Evolutionary conservation across 306 rosid genomes (phyloP).

Genomic region (Ormosia semicastrata): DNA sequence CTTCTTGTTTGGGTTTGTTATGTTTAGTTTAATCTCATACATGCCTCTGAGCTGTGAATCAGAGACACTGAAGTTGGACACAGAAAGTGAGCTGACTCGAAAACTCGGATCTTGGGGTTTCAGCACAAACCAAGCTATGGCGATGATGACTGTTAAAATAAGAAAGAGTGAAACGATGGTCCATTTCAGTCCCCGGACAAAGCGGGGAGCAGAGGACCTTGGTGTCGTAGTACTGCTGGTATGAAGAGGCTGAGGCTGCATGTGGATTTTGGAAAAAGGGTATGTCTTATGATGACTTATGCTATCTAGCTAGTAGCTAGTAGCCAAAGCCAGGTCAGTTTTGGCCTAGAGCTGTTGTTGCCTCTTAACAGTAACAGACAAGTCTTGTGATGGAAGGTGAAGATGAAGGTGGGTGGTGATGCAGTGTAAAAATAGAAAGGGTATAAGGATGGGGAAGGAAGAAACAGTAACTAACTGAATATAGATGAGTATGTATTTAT

Average conservation of each 20-base stretch:
- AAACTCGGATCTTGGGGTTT: constrained; percentile 22
- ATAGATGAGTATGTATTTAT: neutral
- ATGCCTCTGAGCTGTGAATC: neutral
- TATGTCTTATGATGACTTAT: neutral
- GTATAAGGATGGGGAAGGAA: neutral
- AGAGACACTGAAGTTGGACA: constrained; percentile 18
- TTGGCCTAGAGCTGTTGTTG: neutral
- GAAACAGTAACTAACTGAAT: neutral
- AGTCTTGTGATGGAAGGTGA: neutral
- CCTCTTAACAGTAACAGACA: neutral
- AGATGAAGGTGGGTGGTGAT: no score
- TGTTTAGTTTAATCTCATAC: neutral
- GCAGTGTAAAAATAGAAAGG: neutral
- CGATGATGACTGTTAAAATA: neutral
- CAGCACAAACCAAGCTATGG: constrained; percentile 18
- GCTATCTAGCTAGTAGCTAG: neutral
- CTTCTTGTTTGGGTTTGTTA: constrained; percentile 38
- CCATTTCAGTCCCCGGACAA: neutral
- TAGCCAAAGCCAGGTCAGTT: neutral
- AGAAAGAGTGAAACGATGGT: neutral
- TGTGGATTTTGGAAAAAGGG: neutral
- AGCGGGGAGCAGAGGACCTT: neutral
- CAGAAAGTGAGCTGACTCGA: neutral
- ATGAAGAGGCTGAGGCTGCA: neutral
- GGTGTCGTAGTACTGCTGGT: neutral